Conservation (phyloP, 106 monocot species). For the Triglochin maritima region DNA sequence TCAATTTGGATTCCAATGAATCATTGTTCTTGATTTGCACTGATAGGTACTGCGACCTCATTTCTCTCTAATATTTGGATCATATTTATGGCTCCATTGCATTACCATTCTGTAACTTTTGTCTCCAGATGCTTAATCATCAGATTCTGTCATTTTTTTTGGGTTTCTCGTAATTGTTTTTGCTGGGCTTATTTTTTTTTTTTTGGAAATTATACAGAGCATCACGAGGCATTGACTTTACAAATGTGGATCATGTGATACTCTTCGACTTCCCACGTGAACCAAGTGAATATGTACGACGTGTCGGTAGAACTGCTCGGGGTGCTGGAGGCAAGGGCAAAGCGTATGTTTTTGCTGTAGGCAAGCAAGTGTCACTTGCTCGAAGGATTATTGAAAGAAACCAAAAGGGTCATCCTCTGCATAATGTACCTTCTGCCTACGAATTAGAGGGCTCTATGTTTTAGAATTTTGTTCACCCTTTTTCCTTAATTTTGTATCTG, state of each 20-base stretch:
- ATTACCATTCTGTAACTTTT: background rate
- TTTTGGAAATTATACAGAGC: conserved; percentile 35
- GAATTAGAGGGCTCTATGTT: conserved; percentile 19
- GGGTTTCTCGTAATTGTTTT: background rate
- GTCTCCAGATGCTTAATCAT: background rate
- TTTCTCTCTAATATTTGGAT: background rate
- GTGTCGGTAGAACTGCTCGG: conserved; percentile 90
- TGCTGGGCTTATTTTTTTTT: background rate
- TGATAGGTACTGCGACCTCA: conserved; percentile 46
- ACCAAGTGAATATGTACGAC: conserved; percentile 90
- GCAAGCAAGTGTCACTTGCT: conserved; percentile 85
- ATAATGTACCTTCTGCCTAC: conserved; percentile 64
- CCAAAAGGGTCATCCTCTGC: conserved; percentile 82
- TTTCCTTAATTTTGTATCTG: no score
- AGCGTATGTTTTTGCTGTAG: conserved; percentile 74
- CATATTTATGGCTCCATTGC: background rate
- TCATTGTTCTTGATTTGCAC: conserved; percentile 81
- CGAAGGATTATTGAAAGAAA: conserved; percentile 77
- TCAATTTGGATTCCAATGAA: conserved; percentile 41
- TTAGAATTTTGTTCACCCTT: background rate
- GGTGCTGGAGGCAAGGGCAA: conserved; percentile 66
- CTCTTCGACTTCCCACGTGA: conserved; percentile 89
- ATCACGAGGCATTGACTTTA: conserved; percentile 81
- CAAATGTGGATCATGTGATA: conserved; percentile 73
- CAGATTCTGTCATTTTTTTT: background rate